Evolutionary conservation across 768 basidiomycete genomes (phyloP).

Genomic region (Plicaturopsis crispa): DNA sequence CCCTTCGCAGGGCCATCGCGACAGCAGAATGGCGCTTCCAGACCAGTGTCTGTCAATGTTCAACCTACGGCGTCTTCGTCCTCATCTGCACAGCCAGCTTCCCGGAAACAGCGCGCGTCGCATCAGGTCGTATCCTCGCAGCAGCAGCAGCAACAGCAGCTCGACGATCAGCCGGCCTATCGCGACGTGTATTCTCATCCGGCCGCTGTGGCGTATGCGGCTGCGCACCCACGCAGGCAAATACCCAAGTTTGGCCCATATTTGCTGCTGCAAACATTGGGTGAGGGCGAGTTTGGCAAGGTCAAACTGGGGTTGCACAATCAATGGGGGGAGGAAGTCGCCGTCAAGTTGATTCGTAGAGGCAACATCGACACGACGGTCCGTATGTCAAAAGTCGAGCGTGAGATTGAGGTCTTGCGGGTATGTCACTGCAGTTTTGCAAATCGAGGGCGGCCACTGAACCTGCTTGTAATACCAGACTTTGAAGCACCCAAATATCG

Average conservation of each 20-base stretch:
- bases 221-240: slow-evolving; percentile 76
- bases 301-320: slow-evolving; percentile 95
- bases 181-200: slow-evolving; percentile 81
- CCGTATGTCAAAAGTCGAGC: slow-evolving; percentile 90
- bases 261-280: slow-evolving; percentile 89
- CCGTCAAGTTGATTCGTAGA: slow-evolving; percentile 91
- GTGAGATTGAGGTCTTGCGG: slow-evolving; percentile 95
- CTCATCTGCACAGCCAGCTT: slow-evolving; percentile 25
- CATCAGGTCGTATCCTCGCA: slow-evolving; percentile 57
- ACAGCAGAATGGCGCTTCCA: slow-evolving; percentile 23
- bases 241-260: slow-evolving; percentile 96
- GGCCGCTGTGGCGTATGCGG: slow-evolving; percentile 74
- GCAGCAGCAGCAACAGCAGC: slow-evolving; percentile 27
- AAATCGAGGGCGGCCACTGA: slow-evolving; percentile 2
- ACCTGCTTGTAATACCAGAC: slow-evolving; percentile 37
- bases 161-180: slow-evolving; percentile 41
- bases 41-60: slow-evolving; percentile 56
- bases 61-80: slow-evolving; percentile 40
- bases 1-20: slow-evolving; percentile 39
- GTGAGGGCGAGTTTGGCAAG: slow-evolving; percentile 98
- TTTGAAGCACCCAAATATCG: slow-evolving; percentile 97
- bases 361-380: slow-evolving; percentile 85
- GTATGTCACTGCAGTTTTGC: slow-evolving; percentile 38
- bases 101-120: slow-evolving; percentile 64
- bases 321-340: slow-evolving; percentile 96